phyloP scores from a whole-genome alignment of 2,329 filamentous ascomycete genomes.

The Colletotrichum echinochloae region DNA sequence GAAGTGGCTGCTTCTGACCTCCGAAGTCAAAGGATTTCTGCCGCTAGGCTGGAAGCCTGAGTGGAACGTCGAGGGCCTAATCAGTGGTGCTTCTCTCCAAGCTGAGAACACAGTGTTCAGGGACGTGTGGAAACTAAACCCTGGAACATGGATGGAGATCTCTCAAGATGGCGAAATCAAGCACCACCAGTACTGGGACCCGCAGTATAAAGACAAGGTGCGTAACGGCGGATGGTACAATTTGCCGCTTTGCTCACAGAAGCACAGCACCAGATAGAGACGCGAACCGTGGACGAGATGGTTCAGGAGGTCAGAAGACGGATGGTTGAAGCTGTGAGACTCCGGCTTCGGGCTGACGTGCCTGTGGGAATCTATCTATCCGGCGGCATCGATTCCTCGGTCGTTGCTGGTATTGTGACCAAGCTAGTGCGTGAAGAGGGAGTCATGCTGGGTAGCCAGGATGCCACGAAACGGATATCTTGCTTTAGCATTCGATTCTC shows the following conservation, averaged over 20 bases:
- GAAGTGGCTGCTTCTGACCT: conserved; percentile 58
- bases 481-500: conserved; percentile 66
- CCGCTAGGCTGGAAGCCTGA: conserved; percentile 63
- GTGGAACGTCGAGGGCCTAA: conserved; percentile 63
- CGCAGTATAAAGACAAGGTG: conserved; percentile 65
- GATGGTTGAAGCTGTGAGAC: conserved; percentile 62
- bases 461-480: conserved; percentile 44
- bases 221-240: background rate
- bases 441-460: conserved; percentile 57
- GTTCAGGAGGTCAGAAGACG: conserved; percentile 60
- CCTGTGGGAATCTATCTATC: conserved; percentile 68
- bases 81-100: conserved; percentile 57
- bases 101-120: conserved; percentile 63
- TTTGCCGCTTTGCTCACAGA: background rate
- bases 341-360: conserved; percentile 68
- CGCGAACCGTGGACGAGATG: conserved; percentile 62
- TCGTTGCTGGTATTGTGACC: conserved; percentile 66
- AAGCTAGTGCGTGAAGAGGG: conserved; percentile 61
- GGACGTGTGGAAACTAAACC: conserved; percentile 57
- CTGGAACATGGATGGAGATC: conserved; percentile 58
- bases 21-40: conserved; percentile 66
- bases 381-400: conserved; percentile 69
- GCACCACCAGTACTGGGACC: conserved; percentile 64
- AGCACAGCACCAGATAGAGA: conserved; percentile 50
- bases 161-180: conserved; percentile 51